These are phyloP conservation scores for Trichoderma reesei DNA, from an alignment of 495 filamentous ascomycete species.

Conservation along the genomic window DNA sequence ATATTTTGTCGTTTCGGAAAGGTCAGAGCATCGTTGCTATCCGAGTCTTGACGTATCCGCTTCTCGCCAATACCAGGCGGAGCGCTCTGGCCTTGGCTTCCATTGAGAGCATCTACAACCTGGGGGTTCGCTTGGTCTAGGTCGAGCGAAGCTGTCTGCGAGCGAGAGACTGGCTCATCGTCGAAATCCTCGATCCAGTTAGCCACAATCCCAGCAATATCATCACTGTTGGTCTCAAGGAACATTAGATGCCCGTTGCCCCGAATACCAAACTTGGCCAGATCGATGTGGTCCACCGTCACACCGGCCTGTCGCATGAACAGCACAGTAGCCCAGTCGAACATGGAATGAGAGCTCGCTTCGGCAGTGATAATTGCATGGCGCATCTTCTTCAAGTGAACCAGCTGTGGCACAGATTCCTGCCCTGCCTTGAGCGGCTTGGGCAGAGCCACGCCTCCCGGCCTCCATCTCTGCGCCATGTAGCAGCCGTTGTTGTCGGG, in stretches of 20 bases:
- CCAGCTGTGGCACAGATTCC: slow-evolving; percentile 28
- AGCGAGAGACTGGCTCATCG: not conserved
- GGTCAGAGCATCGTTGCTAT: too few species aligned
- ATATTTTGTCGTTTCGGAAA: too few species aligned
- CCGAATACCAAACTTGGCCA: slow-evolving; percentile 35
- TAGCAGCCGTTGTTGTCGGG: slow-evolving; percentile 23
- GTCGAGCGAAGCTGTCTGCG: too few species aligned
- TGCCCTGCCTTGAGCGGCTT: not conserved
- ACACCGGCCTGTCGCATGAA: slow-evolving; percentile 50
- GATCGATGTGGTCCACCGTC: slow-evolving; percentile 32
- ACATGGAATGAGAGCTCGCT: slow-evolving; percentile 46
- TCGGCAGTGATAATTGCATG: slow-evolving; percentile 41
- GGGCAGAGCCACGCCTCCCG: not conserved
- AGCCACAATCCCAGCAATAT: slow-evolving; percentile 32
- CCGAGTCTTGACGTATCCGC: too few species aligned
- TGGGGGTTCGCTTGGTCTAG: too few species aligned
- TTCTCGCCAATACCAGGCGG: too few species aligned
- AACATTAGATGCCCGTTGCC: slow-evolving; percentile 54
- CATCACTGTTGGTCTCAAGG: slow-evolving; percentile 50
- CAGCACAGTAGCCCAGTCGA: slow-evolving; percentile 46
- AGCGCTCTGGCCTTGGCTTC: too few species aligned
- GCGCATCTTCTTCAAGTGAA: slow-evolving; percentile 37
- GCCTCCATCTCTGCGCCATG: not conserved
- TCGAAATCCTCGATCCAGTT: not conserved
- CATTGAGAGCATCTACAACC: too few species aligned